phyloP scores from a whole-genome alignment of 2,329 filamentous ascomycete species.

The Erysiphe pulchra region DNA sequence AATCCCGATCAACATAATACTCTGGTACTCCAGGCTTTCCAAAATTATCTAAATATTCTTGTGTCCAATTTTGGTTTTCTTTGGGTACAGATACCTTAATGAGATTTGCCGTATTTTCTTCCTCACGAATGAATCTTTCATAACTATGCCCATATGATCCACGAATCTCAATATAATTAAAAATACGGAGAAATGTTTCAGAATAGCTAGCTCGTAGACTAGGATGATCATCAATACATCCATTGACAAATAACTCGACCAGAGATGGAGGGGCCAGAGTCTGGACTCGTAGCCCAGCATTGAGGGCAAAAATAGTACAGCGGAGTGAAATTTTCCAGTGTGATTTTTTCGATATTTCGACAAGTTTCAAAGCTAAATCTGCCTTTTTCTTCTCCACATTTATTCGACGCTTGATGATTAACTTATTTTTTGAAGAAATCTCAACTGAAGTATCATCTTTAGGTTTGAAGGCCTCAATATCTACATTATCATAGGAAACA shows the following conservation, averaged over 20 bases:
- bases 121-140: conserved; percentile 60
- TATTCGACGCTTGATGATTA: conserved; percentile 47
- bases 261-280: conserved; percentile 59
- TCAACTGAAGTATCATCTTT: conserved; percentile 27
- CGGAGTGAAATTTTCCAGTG: conserved; percentile 94
- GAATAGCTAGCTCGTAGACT: conserved; percentile 60
- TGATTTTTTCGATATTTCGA: conserved; percentile 47
- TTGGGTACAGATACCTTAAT: conserved; percentile 45
- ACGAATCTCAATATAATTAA: conserved; percentile 68
- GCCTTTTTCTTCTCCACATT: conserved; percentile 68
- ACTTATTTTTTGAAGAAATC: conserved; percentile 42
- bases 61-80: conserved; percentile 57
- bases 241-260: conserved; percentile 56
- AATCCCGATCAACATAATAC: conserved; percentile 77
- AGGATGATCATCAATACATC: conserved; percentile 76
- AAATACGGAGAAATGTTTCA: conserved; percentile 48
- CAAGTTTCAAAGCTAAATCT: conserved; percentile 55
- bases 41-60: conserved; percentile 54
- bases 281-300: conserved; percentile 77
- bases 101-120: conserved; percentile 54
- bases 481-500: conserved; percentile 50
- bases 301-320: conserved; percentile 73
- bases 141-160: conserved; percentile 71
- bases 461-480: conserved; percentile 49
- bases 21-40: conserved; percentile 45